Percentiles rank a stretch among this genome's conserved stretches.
phyloP scores from a whole-genome alignment of 23 red algal species.

The Gracilaria caudata region DNA sequence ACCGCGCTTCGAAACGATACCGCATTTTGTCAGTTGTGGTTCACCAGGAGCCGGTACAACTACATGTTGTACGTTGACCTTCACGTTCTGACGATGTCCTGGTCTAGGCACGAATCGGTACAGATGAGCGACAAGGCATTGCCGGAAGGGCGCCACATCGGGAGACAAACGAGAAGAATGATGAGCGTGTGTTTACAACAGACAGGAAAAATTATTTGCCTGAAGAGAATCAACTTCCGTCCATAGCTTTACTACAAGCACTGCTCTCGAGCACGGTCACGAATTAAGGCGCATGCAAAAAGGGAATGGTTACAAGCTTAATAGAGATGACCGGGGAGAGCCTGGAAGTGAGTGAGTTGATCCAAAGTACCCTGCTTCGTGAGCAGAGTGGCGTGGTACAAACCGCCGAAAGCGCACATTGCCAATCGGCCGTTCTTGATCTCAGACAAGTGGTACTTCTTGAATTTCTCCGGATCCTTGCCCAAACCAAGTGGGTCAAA shows the following conservation, averaged over 20 bases:
- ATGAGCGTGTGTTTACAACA: constrained; percentile 11
- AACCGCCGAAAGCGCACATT: constrained; percentile 92
- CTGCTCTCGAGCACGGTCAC: not conserved
- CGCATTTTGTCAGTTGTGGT: no score
- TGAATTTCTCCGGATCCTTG: constrained; percentile 72
- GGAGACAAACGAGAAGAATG: not conserved
- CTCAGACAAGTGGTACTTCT: constrained; percentile 82
- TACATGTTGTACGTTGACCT: no score
- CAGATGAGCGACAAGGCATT: no score
- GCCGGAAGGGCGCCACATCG: no score
- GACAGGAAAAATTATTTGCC: constrained; percentile 33
- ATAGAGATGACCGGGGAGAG: constrained; percentile 22
- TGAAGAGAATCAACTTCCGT: not conserved
- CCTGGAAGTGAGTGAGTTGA: constrained; percentile 55
- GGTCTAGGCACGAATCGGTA: no score
- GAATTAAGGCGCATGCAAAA: not conserved
- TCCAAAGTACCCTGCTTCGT: constrained; percentile 49
- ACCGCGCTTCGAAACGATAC: no score
- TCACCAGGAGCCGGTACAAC: no score
- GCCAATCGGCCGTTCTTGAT: constrained; percentile 99
- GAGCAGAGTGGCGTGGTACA: constrained; percentile 73
- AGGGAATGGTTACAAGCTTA: constrained; percentile 3
- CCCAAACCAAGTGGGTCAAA: constrained; percentile 90
- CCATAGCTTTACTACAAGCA: not conserved
- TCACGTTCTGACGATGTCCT: no score